Evolutionary conservation across 208 protist genomes (phyloP).

Genomic region (Lotmaria passim): DNA sequence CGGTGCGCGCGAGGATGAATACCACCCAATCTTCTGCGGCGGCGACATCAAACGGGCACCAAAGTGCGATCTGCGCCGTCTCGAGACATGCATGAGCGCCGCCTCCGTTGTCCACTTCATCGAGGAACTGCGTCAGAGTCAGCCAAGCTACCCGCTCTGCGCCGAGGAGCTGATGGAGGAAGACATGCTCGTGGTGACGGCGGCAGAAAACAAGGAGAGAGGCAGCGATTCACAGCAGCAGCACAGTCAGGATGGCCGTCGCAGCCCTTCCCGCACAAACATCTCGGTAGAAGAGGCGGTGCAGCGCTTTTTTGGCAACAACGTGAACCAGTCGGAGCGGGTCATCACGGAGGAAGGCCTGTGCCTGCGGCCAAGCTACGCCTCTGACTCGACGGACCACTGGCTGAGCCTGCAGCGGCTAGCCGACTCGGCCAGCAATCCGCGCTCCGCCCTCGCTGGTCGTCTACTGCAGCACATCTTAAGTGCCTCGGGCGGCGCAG

Average conservation of each 20-base stretch:
- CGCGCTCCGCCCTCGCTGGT: conserved; percentile 23
- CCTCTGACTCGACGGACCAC: conserved; percentile 32
- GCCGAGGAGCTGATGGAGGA: conserved; percentile 18
- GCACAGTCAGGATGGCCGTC: background rate
- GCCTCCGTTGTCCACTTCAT: conserved; percentile 53
- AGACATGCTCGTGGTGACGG: background rate
- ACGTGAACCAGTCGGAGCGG: conserved; percentile 7
- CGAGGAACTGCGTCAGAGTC: conserved; percentile 28
- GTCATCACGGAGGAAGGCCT: conserved; percentile 58
- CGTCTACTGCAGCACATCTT: conserved; percentile 57
- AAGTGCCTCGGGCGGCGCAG: conserved; percentile 40
- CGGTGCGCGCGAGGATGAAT: conserved; percentile 62
- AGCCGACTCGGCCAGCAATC: conserved; percentile 25
- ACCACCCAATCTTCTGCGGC: conserved; percentile 51
- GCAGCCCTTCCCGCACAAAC: background rate
- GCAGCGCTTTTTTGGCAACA: conserved; percentile 42
- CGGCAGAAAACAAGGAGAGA: background rate
- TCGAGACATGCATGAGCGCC: conserved; percentile 64
- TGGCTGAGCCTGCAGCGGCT: conserved; percentile 32
- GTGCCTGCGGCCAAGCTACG: conserved; percentile 58
- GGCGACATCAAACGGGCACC: conserved; percentile 50
- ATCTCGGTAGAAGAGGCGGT: conserved; percentile 39
- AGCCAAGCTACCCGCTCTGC: conserved; percentile 27
- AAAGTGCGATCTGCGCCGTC: conserved; percentile 60
- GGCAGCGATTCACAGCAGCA: background rate